Base-by-base conservation (phyloP, 1,284 basidiomycete species). In the Leccinum angustisporum region DNA sequence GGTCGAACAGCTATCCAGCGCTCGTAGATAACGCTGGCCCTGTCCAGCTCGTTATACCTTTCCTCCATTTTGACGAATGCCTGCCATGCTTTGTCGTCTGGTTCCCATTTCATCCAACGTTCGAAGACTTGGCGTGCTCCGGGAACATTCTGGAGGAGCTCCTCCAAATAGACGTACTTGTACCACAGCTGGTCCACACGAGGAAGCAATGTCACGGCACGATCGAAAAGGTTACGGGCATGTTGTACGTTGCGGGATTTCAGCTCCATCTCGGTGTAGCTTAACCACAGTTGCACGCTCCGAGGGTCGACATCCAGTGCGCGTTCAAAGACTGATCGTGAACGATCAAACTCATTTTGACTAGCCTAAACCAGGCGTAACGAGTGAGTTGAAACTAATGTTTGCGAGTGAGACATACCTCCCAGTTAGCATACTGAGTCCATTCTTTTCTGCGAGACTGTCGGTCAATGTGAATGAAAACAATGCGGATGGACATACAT, bases 31-130 rank as follows among this genome's bases (percentile, higher is more conserved):
- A 87, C 83, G 67, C 94, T 97, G 2, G 95, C 97, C 11, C 95
- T 84, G 69, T 98, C 97, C 43, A 88, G 77, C 77, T 99, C 97
- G 66, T 90, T 82, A 75, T 99, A 99, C 54, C 97, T 85, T 72
- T 92, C 87, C 79, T 99, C 97, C 75, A 99, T 81, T 80, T 98
- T 97, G 82, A 99, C 94, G 77, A 97, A 99, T 11, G 94, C 94
- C 72, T 95, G 92, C 97, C 97, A 99, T 6, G 97, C 95, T 80
- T 98, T 98, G 84, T 99, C 97, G 71, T 98, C 95, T 0, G 97
- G 97, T 75, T 99, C 95, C 97, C 97, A 99, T 66, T 91, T 85
- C 95, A 99, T 97, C 97, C 97, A 99, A 54, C 97, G 85, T 77
- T 99, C 97, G 70, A 99, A 99, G 61, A 99, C 93, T 75, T 98